Conservation (phyloP, 2,329 filamentous ascomycete genomes). For the Trichothecium sympodiale region DNA sequence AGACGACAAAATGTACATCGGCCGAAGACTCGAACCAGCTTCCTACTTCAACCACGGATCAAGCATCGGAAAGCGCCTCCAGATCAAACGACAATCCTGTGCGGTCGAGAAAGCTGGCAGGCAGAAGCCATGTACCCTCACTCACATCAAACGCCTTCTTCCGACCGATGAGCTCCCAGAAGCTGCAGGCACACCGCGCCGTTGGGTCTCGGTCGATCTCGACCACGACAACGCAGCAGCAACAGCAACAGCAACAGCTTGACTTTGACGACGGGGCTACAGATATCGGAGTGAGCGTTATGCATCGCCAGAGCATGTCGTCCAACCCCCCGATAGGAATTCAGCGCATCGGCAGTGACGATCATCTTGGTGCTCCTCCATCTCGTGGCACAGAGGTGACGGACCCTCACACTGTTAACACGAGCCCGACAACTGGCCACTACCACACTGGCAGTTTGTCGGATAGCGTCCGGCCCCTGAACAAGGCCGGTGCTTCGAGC, state of each 20-base stretch:
- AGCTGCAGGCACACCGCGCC: constrained; percentile 77
- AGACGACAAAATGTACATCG: background rate
- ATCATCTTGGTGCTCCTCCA: constrained; percentile 47
- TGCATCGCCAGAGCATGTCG: constrained; percentile 42
- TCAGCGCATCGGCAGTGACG: constrained; percentile 22
- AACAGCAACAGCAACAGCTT: constrained; percentile 14
- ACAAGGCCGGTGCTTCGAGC: constrained; percentile 29
- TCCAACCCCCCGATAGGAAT: constrained; percentile 33
- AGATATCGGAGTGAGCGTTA: constrained; percentile 30
- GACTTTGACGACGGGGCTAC: constrained; percentile 28
- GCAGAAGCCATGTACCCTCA: constrained; percentile 79
- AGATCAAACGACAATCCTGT: constrained; percentile 38
- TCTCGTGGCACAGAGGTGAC: constrained; percentile 77
- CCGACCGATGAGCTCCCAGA: constrained; percentile 91
- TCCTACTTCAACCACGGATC: constrained; percentile 1
- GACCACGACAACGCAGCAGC: constrained; percentile 26
- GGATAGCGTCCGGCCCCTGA: constrained; percentile 71
- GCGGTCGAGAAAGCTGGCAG: constrained; percentile 47
- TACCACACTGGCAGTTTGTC: constrained; percentile 50
- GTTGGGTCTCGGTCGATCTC: constrained; percentile 35
- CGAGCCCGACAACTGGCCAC: constrained; percentile 56
- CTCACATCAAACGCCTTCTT: constrained; percentile 88
- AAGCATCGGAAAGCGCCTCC: background rate
- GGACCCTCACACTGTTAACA: constrained; percentile 66
- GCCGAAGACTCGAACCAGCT: background rate